These are phyloP conservation scores for Metschnikowia bowlesiae DNA, from an alignment of 805 yeast species.

Conservation along the genomic window DNA sequence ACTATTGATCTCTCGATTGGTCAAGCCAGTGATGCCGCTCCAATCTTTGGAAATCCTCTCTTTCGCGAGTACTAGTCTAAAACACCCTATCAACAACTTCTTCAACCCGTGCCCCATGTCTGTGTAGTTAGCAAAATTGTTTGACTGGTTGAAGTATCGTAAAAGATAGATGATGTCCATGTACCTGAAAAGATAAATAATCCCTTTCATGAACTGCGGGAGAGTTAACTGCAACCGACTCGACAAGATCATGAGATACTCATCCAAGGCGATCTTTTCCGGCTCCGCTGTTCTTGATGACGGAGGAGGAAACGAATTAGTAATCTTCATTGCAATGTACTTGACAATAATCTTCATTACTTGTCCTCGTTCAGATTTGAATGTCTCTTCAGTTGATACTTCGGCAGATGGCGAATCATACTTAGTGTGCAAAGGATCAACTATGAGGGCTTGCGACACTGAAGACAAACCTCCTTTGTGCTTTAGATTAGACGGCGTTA, in stretches of 20 bases:
- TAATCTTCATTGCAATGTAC: conserved; percentile 40
- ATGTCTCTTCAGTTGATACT: conserved; percentile 15
- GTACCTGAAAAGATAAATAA: conserved; percentile 41
- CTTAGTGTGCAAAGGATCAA: background rate
- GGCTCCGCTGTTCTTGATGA: conserved; percentile 21
- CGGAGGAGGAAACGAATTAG: conserved; percentile 42
- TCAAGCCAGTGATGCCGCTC: conserved; percentile 35
- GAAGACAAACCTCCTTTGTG: background rate
- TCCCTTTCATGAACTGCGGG: conserved; percentile 36
- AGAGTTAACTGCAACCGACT: conserved; percentile 34
- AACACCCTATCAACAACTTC: conserved; percentile 40
- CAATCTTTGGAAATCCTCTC: conserved; percentile 30
- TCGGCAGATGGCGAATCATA: conserved; percentile 1
- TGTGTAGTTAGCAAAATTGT: conserved; percentile 40
- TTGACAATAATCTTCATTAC: conserved; percentile 41
- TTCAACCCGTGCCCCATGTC: conserved; percentile 41
- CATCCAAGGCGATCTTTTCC: conserved; percentile 36
- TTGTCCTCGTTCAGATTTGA: conserved; percentile 30
- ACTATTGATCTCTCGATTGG: conserved; percentile 30
- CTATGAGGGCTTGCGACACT: background rate
- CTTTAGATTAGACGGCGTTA: background rate
- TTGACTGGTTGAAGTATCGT: conserved; percentile 42
- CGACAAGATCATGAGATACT: conserved; percentile 34
- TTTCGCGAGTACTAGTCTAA: conserved; percentile 33
- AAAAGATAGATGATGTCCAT: conserved; percentile 44